Evolutionary conservation across 495 filamentous ascomycete genomes (phyloP).

Genomic region (Umbilicaria muhlenbergii): DNA sequence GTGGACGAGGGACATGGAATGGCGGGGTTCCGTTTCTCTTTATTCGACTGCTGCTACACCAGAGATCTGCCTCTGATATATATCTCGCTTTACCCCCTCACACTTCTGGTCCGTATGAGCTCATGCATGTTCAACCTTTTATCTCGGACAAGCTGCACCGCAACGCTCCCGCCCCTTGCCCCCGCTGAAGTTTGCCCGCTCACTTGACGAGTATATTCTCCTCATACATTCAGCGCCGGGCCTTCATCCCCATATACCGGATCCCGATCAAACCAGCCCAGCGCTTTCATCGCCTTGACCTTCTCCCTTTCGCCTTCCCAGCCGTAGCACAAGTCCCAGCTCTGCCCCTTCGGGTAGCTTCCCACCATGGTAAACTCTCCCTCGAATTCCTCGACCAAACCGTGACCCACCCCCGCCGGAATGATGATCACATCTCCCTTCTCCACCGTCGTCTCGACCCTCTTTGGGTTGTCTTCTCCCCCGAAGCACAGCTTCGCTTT

Average conservation of each 20-base stretch:
- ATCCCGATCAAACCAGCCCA: conserved; percentile 42
- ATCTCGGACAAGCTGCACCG: background rate
- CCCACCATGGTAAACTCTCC: conserved; percentile 50
- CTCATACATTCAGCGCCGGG: conserved; percentile 27
- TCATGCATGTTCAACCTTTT: too few species aligned
- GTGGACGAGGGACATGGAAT: too few species aligned
- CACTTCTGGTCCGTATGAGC: too few species aligned
- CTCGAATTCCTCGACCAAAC: conserved; percentile 39
- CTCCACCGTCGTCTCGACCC: conserved; percentile 37
- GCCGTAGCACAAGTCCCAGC: conserved; percentile 62
- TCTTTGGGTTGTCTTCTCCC: conserved; percentile 41
- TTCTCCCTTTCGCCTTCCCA: conserved; percentile 34
- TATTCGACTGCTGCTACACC: too few species aligned
- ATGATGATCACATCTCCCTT: conserved; percentile 50
- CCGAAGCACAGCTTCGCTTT: conserved; percentile 50
- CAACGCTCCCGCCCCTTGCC: background rate
- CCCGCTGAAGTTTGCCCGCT: too few species aligned
- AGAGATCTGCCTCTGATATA: too few species aligned
- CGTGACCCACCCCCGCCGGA: conserved; percentile 49
- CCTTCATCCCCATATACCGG: conserved; percentile 44
- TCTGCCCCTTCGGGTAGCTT: conserved; percentile 38
- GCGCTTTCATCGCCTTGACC: conserved; percentile 24
- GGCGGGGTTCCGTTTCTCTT: too few species aligned
- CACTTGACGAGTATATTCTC: background rate
- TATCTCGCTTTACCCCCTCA: too few species aligned